phyloP scores from a whole-genome alignment of 2,329 filamentous ascomycete species.

The Coniella vitis region DNA sequence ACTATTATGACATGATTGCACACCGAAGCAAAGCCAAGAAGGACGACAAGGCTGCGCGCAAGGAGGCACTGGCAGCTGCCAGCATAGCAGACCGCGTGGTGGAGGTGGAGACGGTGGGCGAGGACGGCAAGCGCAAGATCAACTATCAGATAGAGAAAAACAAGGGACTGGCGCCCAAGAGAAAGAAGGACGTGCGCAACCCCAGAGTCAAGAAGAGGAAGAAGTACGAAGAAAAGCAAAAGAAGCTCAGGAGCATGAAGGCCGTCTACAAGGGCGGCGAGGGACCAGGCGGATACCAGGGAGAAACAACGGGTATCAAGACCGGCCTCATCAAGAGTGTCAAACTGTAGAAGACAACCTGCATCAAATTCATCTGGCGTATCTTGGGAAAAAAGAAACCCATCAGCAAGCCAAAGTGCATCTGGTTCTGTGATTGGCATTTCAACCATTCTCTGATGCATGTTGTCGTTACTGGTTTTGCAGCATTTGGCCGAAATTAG shows the following conservation, averaged over 20 bases:
- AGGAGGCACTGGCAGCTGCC: slow-evolving; percentile 51
- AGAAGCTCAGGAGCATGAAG: slow-evolving; percentile 87
- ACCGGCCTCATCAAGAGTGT: slow-evolving; percentile 86
- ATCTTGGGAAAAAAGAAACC: neutral
- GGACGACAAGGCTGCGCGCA: slow-evolving; percentile 59
- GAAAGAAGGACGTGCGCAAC: slow-evolving; percentile 92
- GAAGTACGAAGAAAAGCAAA: slow-evolving; percentile 94
- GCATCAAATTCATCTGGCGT: neutral
- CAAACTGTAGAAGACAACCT: slow-evolving; percentile 57
- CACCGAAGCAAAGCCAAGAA: slow-evolving; percentile 63
- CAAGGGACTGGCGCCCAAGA: slow-evolving; percentile 82
- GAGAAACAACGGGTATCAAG: slow-evolving; percentile 94
- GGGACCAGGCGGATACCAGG: slow-evolving; percentile 77
- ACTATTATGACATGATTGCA: slow-evolving; percentile 88
- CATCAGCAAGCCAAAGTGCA: no score
- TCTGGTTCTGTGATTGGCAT: no score
- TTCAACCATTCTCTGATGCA: no score
- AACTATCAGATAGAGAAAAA: slow-evolving; percentile 95
- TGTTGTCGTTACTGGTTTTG: no score
- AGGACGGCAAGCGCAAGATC: slow-evolving; percentile 87
- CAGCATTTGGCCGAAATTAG: neutral
- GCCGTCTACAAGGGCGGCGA: slow-evolving; percentile 81
- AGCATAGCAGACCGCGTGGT: slow-evolving; percentile 58
- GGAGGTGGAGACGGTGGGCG: slow-evolving; percentile 61
- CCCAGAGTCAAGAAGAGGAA: slow-evolving; percentile 96